Evolutionary conservation across 371 early-diverging fungal species (phyloP), one percentile per base, ranked within the genome.

Genomic region (Lichtheimia ornata): DNA sequence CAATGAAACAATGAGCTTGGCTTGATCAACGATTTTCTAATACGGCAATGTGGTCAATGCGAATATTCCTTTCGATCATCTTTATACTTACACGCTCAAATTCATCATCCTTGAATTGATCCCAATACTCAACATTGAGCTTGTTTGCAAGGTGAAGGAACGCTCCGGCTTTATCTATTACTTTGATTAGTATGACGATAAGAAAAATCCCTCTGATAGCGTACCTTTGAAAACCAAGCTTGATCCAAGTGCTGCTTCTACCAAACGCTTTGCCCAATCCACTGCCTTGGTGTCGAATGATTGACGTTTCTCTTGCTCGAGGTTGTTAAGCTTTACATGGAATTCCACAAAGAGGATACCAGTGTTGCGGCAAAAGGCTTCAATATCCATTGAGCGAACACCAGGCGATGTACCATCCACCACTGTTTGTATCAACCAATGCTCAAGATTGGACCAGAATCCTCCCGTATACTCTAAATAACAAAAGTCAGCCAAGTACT

Each of bases 211-310:
- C 35, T 11, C 1, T 35, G 35, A 35, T 27, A 22, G 40, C 5
- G 49, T 64, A 50, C 70, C 72, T 62, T 73, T 73, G 42, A 73
- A 65, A 2, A 73, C 73, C 15, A 79, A 22, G 27, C 65, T 59
- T 5, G 79, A 79, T 6, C 58, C 64, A 2, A 75, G 12, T 45
- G 70, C 56, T 4, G 73, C 66, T 5, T 60, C 12, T 14, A 78
- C 40, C 1, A 74, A 52, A 3, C 75, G 71, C 24, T 65, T 62
- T 0, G 63, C 66, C 25, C 71, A 56, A 30, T 62, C 71, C 4
- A 49, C n/a, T 2, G 53, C 42, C 12, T 35, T 52, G 3, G 40
- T n/a, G 13, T 17, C 42, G 9, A 50, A 24, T 4, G 35, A 35
- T 13, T 45, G 17, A 18, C 5, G 27, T 13, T 50, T 35, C 9